These are phyloP conservation scores for Thuja plicata DNA, from an alignment of 83 land plant genomes.

Conservation along the genomic window DNA sequence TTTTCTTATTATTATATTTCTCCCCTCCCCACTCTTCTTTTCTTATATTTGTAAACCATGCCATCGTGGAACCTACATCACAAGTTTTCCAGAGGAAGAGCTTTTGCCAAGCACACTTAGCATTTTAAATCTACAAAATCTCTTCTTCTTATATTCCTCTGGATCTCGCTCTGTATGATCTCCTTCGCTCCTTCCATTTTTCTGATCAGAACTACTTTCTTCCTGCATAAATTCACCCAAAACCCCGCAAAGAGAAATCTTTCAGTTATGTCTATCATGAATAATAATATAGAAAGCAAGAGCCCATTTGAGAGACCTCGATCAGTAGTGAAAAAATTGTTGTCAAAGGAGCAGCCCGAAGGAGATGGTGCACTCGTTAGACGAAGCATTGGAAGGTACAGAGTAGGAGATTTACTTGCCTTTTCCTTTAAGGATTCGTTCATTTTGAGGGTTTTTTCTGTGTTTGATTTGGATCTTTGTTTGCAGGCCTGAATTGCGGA, in stretches of 20 bases:
- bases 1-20: too few relatives aligned
- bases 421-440: not conserved
- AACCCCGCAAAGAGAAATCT: not conserved
- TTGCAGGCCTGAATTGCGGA: slow-evolving; percentile 75
- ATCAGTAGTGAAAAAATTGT: slow-evolving; percentile 37
- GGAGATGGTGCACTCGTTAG: slow-evolving; percentile 60
- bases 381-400: slow-evolving; percentile 65
- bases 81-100: too few relatives aligned
- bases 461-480: slow-evolving; percentile 11
- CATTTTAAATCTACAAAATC: too few relatives aligned
- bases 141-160: not conserved
- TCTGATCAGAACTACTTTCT: not conserved
- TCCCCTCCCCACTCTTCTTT: too few relatives aligned
- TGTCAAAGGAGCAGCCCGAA: slow-evolving; percentile 51
- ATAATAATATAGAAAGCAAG: not conserved
- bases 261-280: not conserved
- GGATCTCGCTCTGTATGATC: not conserved
- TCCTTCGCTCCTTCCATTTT: not conserved
- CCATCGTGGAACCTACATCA: too few relatives aligned
- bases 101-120: too few relatives aligned
- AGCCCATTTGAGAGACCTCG: slow-evolving; percentile 33
- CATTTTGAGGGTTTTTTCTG: not conserved
- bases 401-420: not conserved
- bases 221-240: not conserved
- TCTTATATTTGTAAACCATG: too few relatives aligned